These are phyloP conservation scores for Nicotiana tabacum DNA, from an alignment of 257 asterid species.

Conservation along the genomic window DNA sequence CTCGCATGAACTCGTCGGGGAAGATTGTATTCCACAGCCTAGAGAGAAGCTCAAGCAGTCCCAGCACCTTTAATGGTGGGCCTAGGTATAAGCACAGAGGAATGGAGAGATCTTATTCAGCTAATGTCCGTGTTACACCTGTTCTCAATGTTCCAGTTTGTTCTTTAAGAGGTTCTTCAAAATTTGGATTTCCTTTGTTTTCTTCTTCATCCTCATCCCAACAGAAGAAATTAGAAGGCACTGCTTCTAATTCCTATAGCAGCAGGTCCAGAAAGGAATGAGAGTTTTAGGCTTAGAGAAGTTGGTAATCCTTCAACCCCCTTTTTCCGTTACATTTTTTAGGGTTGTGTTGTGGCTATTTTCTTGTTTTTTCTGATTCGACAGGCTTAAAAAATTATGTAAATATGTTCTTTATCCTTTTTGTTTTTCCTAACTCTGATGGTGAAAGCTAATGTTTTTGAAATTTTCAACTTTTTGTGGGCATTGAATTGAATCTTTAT, in stretches of 20 bases:
- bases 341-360: constrained; percentile 14
- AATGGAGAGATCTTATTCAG: constrained; percentile 91
- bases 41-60: constrained; percentile 97
- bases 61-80: constrained; percentile 75
- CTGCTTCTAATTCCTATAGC: background rate
- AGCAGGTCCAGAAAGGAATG: constrained; percentile 37
- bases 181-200: constrained; percentile 75
- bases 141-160: constrained; percentile 93
- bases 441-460: constrained; percentile 22
- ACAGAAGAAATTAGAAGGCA: constrained; percentile 42
- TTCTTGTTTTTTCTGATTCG: background rate
- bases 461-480: constrained; percentile 8
- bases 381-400: constrained; percentile 20
- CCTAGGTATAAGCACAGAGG: constrained; percentile 67
- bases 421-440: constrained; percentile 23
- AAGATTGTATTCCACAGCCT: constrained; percentile 80
- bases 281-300: constrained; percentile 13
- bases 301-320: constrained; percentile 10
- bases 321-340: constrained; percentile 23
- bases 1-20: constrained; percentile 89
- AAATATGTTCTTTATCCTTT: constrained; percentile 24
- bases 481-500: constrained; percentile 14
- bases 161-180: constrained; percentile 73
- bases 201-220: constrained; percentile 41
- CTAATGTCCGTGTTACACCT: constrained; percentile 81